Evolutionary conservation across 2,329 filamentous ascomycete genomes (phyloP).

Genomic region (Fusarium secorum): DNA sequence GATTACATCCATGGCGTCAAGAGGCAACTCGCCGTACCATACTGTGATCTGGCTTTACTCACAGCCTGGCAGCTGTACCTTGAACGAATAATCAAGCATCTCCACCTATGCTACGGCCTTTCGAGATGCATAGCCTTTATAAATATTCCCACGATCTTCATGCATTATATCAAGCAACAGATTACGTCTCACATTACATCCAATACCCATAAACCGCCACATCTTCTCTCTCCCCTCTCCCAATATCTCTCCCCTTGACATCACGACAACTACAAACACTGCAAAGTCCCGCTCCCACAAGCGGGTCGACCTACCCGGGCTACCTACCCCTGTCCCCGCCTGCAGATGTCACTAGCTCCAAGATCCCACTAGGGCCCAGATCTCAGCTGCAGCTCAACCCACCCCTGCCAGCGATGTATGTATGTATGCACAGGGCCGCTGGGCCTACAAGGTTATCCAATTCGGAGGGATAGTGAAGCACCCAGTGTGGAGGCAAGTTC

Average conservation of each 20-base stretch:
- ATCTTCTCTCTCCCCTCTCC: neutral
- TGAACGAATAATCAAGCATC: neutral
- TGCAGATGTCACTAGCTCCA: slow-evolving; percentile 16
- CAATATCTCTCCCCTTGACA: neutral
- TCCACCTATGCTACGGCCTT: no score
- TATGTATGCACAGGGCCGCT: neutral
- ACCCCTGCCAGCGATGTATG: neutral
- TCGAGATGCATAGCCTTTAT: neutral
- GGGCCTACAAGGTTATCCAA: neutral
- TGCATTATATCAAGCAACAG: neutral
- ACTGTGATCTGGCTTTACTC: neutral
- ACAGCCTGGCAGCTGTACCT: neutral
- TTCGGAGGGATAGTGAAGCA: neutral
- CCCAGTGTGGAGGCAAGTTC: slow-evolving; percentile 11
- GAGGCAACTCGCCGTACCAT: neutral
- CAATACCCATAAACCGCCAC: neutral
- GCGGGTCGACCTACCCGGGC: neutral
- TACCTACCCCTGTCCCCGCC: neutral
- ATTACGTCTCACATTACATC: neutral
- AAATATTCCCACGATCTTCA: neutral
- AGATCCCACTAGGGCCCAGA: neutral
- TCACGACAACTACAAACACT: slow-evolving; percentile 2
- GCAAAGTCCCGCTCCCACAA: neutral
- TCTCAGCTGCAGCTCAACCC: slow-evolving; percentile 3
- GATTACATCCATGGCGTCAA: neutral